Base-by-base conservation (phyloP, 2,329 filamentous ascomycete genomes). In the Verticillium nubilum region DNA sequence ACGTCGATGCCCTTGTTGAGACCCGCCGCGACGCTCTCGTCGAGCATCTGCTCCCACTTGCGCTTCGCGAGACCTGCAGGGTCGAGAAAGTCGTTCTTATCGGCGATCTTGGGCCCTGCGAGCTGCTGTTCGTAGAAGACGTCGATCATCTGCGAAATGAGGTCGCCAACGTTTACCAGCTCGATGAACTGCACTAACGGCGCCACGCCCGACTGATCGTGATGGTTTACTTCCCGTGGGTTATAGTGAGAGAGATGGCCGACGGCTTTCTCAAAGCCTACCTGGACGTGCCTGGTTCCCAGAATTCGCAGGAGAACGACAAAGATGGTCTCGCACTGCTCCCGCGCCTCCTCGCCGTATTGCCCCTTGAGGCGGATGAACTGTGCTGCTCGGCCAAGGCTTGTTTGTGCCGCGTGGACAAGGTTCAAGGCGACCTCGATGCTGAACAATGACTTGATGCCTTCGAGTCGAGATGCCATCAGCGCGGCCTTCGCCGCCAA, bases 81-180 rank as follows among this genome's bases (percentile, higher is more conserved):
- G 69, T 96, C 92, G 54, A 99, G 80, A 69, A 99, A 99, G 75
- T 99, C 95, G 70, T 96, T 96, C 52, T 90, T 87, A 70, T 98
- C 94, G 1, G 90, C 90, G 58, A 99, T 87, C 67, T 90, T 90
- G 15, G 90, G 85, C 1, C 86, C 84, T 5, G 92, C 86, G 28
- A 99, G 84, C 76, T 99, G 95, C 75, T 98, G 95, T 71, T 96
- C 90, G 75, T 96, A 99, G 72, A 99, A 99, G 33, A 99, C 92
- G 71, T 99, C 95, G 60, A 99, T 86, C 95, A 99, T 99, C 73
- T 99, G 95, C 61, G 96, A 92, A 67, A 99, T 99, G 60, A 99
- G 81, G 72, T 99, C 95, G 60, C 95, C 95, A 1, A 99, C 94
- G 70, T 99, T 99, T 72, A 99, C 95, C 28, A 99, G 84, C 75